phyloP scores from a whole-genome alignment of 768 basidiomycete genomes.

The Mycena floridula region DNA sequence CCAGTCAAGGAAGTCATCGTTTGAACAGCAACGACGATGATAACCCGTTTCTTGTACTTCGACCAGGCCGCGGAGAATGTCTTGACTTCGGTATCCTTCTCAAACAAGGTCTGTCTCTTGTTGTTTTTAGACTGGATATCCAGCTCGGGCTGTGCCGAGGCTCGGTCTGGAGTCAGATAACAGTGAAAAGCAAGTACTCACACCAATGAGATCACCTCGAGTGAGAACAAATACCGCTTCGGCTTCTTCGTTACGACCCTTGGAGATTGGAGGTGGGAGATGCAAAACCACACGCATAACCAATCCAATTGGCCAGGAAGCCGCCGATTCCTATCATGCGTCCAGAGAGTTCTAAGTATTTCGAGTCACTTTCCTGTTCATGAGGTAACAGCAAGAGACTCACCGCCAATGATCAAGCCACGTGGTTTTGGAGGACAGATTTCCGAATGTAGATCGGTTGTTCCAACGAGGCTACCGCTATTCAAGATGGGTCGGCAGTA shows the following conservation, averaged over 20 bases:
- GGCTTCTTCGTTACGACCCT: constrained; percentile 2
- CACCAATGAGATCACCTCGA: neutral
- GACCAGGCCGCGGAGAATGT: constrained; percentile 2
- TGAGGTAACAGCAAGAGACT: too few relatives aligned
- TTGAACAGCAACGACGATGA: constrained; percentile 5
- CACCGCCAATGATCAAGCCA: too few relatives aligned
- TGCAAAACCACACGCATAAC: constrained; percentile 4
- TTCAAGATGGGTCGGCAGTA: too few relatives aligned
- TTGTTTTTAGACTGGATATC: constrained; percentile 1
- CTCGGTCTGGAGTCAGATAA: neutral
- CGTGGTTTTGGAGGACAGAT: too few relatives aligned
- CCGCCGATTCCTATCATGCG: constrained; percentile 6
- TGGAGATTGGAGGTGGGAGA: constrained; percentile 1
- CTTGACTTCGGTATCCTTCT: constrained; percentile 1
- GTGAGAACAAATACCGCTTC: neutral
- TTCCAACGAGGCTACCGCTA: too few relatives aligned
- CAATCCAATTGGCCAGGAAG: constrained; percentile 6
- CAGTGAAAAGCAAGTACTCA: neutral
- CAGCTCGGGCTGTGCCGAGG: neutral
- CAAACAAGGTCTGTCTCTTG: constrained; percentile 4
- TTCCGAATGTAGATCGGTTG: too few relatives aligned
- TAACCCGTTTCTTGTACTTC: constrained; percentile 7
- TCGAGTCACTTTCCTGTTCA: too few relatives aligned
- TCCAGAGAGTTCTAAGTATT: constrained; percentile 4
- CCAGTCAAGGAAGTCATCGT: constrained; percentile 6